These are phyloP conservation scores for Linnemannia zychae DNA, from an alignment of 192 early-diverging fungal species.

Conservation along the genomic window DNA sequence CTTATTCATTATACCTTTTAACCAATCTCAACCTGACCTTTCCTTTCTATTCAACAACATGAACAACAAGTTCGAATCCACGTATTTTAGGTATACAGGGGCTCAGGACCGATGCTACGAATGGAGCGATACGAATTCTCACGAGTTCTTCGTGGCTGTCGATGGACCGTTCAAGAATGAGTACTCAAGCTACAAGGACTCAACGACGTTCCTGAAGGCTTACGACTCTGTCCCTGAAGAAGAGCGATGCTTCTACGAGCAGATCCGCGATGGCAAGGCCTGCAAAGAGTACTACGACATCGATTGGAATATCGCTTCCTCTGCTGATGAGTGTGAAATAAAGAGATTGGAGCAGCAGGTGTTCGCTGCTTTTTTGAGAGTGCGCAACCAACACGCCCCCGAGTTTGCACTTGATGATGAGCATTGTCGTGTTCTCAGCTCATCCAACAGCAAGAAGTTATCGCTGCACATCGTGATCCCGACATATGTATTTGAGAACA, in stretches of 20 bases:
- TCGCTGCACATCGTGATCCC: constrained; percentile 14
- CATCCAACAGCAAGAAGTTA: constrained; percentile 4
- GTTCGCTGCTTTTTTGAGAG: constrained; percentile 8
- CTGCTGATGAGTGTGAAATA: neutral
- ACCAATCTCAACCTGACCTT: too few relatives aligned
- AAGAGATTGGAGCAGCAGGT: neutral
- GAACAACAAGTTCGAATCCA: too few relatives aligned
- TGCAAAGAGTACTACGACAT: constrained; percentile 5
- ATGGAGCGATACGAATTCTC: neutral
- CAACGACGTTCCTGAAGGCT: constrained; percentile 4
- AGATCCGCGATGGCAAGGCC: neutral
- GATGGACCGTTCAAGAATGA: neutral
- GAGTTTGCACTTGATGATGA: neutral
- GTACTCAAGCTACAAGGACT: constrained; percentile 5
- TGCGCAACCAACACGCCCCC: neutral
- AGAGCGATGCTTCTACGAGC: neutral
- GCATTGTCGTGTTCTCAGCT: constrained; percentile 4
- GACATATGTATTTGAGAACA: constrained; percentile 11
- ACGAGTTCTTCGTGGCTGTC: constrained; percentile 4
- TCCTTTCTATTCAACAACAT: too few relatives aligned
- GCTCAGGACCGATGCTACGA: neutral
- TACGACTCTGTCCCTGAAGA: neutral
- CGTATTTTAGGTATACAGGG: too few relatives aligned
- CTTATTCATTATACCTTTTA: too few relatives aligned
- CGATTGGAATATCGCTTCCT: neutral